phyloP scores from a whole-genome alignment of 1,139 yeast genomes.

The Trichomonascaceae sp. region DNA sequence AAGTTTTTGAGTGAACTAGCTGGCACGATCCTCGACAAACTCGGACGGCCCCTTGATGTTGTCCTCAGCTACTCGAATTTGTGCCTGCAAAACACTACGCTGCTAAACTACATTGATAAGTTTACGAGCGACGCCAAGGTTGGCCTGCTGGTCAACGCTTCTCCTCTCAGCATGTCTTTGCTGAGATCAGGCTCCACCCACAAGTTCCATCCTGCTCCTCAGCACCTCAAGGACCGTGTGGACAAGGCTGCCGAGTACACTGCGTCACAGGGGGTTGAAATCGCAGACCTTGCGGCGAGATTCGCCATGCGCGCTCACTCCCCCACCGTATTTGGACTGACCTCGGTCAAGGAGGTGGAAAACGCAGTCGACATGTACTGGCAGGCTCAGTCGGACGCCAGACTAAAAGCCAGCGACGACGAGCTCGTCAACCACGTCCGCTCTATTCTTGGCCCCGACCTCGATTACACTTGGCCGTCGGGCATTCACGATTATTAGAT shows the following conservation, averaged over 20 bases:
- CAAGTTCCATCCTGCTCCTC: constrained; percentile 68
- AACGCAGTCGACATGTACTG: constrained; percentile 49
- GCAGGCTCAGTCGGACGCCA: constrained; percentile 28
- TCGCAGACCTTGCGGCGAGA: constrained; percentile 73
- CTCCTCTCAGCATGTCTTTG: constrained; percentile 81
- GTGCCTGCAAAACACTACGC: constrained; percentile 62
- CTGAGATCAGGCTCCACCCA: constrained; percentile 56
- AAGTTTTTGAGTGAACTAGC: constrained; percentile 36
- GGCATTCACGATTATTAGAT: constrained; percentile 35
- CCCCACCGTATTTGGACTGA: constrained; percentile 64
- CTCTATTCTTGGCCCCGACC: constrained; percentile 35
- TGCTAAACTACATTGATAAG: constrained; percentile 36
- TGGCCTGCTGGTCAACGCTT: constrained; percentile 54
- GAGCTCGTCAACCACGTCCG: constrained; percentile 33
- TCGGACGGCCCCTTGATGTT: constrained; percentile 49
- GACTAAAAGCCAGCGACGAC: constrained; percentile 29
- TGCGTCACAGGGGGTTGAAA: constrained; percentile 32
- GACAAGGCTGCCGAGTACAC: constrained; percentile 38
- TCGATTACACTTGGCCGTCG: constrained; percentile 61
- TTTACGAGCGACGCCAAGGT: constrained; percentile 45
- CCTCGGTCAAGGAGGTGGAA: constrained; percentile 46
- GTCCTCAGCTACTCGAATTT: constrained; percentile 71
- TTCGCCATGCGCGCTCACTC: constrained; percentile 57
- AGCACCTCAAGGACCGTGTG: constrained; percentile 44
- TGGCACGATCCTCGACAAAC: constrained; percentile 26